These are phyloP conservation scores for Candida labiduridarum DNA, from an alignment of 1,139 yeast genomes.

Conservation along the genomic window DNA sequence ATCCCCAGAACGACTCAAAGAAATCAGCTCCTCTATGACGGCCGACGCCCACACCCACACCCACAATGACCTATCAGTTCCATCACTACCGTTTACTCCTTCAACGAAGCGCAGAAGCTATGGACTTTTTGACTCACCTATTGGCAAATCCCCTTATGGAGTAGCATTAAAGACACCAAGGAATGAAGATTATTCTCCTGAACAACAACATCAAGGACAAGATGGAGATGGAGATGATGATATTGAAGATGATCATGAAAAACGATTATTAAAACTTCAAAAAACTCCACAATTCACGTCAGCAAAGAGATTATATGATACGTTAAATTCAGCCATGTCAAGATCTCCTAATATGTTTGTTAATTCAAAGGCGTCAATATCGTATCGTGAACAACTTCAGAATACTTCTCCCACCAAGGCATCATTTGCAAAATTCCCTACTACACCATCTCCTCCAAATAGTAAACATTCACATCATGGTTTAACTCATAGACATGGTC, in stretches of 20 bases:
- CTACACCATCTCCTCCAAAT: constrained; percentile 2
- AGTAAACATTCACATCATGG: not conserved
- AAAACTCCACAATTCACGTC: constrained; percentile 48
- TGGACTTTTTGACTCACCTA: constrained; percentile 36
- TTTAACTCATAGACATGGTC: not conserved
- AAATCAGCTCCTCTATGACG: not conserved
- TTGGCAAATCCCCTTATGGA: constrained; percentile 34
- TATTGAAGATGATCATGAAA: too few relatives aligned
- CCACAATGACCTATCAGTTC: not conserved
- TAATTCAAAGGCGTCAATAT: not conserved
- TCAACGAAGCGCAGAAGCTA: constrained; percentile 39
- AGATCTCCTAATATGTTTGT: constrained; percentile 1
- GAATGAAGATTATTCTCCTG: constrained; percentile 22
- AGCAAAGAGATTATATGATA: constrained; percentile 33
- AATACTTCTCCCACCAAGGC: not conserved
- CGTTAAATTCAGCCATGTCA: constrained; percentile 19
- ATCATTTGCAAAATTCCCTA: not conserved
- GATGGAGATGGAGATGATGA: constrained; percentile 1
- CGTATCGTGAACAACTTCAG: not conserved
- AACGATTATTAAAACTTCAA: constrained; percentile 27
- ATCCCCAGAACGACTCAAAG: constrained; percentile 33
- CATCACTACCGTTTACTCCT: constrained; percentile 40
- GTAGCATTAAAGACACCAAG: constrained; percentile 41
- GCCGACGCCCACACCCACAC: not conserved
- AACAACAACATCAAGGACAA: constrained; percentile 18